phyloP scores from a whole-genome alignment of 108 stramenopile species.

The Skeletonema tropicum region DNA sequence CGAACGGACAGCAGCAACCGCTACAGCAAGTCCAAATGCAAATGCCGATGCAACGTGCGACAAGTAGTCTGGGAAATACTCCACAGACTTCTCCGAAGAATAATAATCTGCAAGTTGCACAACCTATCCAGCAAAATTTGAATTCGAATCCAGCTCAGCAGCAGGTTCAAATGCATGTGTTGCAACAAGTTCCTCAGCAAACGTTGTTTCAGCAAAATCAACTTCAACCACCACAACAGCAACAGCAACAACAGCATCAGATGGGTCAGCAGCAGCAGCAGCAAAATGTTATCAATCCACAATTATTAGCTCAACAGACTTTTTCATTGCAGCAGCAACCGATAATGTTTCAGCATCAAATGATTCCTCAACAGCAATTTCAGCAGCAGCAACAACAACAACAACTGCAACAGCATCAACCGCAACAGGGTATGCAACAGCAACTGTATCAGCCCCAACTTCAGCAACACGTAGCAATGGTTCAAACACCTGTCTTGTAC shows the following conservation, averaged over 20 bases:
- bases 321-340: constrained; percentile 11
- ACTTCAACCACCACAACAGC: neutral
- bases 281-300: neutral
- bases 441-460: constrained; percentile 6
- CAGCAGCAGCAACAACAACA: neutral
- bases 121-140: neutral
- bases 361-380: constrained; percentile 14
- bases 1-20: neutral
- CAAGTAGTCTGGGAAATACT: neutral
- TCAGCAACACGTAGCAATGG: constrained; percentile 14
- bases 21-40: neutral
- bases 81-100: neutral
- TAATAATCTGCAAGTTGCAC: neutral
- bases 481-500: constrained; percentile 30
- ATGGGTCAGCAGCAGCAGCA: neutral
- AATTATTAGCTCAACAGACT: neutral
- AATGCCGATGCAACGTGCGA: neutral
- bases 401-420: neutral
- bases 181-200: constrained; percentile 17
- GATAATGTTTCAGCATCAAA: constrained; percentile 7
- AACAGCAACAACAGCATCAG: neutral
- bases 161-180: neutral
- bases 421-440: constrained; percentile 6
- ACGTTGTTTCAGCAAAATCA: constrained; percentile 9
- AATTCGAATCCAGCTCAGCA: neutral